These are phyloP conservation scores for Papiliotrema fonsecae DNA, from an alignment of 1,284 basidiomycete genomes.

Conservation along the genomic window DNA sequence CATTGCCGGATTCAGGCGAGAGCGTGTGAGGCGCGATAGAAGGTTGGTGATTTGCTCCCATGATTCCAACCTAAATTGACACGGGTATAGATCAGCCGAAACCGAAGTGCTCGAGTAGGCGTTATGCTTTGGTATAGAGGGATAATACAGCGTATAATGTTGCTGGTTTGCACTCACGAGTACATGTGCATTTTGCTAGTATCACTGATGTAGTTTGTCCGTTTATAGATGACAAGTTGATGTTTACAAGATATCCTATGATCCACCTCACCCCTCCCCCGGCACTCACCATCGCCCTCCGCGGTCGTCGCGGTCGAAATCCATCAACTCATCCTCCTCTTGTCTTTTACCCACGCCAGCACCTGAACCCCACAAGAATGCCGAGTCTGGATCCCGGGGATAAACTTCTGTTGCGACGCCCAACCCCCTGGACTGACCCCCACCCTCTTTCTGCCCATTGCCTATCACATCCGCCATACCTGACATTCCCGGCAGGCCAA, in stretches of 20 bases:
- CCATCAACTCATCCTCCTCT: neutral
- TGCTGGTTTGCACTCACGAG: too few species aligned
- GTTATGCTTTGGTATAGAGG: too few species aligned
- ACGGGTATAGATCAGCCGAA: neutral
- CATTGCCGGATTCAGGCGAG: slow-evolving; percentile 33
- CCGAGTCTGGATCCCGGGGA: slow-evolving; percentile 28
- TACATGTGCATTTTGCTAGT: neutral
- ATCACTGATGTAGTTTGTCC: neutral
- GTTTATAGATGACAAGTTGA: neutral
- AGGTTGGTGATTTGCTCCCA: slow-evolving; percentile 1
- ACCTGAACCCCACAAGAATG: slow-evolving; percentile 11
- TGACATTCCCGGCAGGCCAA: neutral
- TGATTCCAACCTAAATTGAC: neutral
- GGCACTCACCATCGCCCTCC: neutral
- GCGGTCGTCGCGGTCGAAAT: neutral
- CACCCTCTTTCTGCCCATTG: neutral
- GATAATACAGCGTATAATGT: too few species aligned
- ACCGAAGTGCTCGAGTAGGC: too few species aligned
- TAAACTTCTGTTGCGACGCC: slow-evolving; percentile 24
- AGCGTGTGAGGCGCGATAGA: slow-evolving; percentile 19
- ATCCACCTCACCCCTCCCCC: neutral
- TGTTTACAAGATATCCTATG: neutral
- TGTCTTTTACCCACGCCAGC: neutral
- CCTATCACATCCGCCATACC: slow-evolving; percentile 7
- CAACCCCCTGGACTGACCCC: neutral